Evolutionary conservation across 1,284 basidiomycete genomes (phyloP), one percentile per base, ranked within the genome.

Genomic region (Termitomyces sp.): DNA sequence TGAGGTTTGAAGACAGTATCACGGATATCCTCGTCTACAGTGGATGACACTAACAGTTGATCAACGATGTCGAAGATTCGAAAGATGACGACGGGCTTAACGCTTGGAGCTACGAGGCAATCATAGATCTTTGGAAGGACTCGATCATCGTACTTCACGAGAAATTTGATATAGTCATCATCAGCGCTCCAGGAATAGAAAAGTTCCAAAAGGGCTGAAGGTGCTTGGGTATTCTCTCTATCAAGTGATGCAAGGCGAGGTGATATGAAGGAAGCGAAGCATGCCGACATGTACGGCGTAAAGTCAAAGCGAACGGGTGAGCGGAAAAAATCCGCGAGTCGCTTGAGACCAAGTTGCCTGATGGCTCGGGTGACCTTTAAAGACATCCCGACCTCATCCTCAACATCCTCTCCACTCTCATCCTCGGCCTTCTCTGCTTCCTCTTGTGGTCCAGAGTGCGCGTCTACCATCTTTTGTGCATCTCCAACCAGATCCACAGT

Each of bases 51-150:
- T 21, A 98, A 73, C 0, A 97, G 70, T 26, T 79, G 78, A 52
- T 96, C 92, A 41, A 95, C 76, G 54, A 97, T 87, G 65, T 98
- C 95, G 62, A 98, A 90, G 7, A 98, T 80, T 50, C 83, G 82
- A 6, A 79, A 79, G 33, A 97, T 77, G 12, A 98, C 93, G 0
- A 83, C 72, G 0, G 93, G 86, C 71, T 98, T 98, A 68, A 98
- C 94, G 60, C 88, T 91, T 5, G 83, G 79, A 2, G 90, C 89
- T 1, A 88, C 75, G 31, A 99, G 75, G 64, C 92, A 94, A 50
- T 83, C 83, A 67, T 91, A 94, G 1, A 95, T 73, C 66, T 90
- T 87, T 5, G 86, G 86, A 13, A 99, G 70, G 1, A 90, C 78
- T 1, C 77, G 74, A 0, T 74, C 62, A 65, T 98, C 90, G 65